Evolutionary conservation across 2,329 filamentous ascomycete genomes (phyloP).

Genomic region (Phialophora tarda): DNA sequence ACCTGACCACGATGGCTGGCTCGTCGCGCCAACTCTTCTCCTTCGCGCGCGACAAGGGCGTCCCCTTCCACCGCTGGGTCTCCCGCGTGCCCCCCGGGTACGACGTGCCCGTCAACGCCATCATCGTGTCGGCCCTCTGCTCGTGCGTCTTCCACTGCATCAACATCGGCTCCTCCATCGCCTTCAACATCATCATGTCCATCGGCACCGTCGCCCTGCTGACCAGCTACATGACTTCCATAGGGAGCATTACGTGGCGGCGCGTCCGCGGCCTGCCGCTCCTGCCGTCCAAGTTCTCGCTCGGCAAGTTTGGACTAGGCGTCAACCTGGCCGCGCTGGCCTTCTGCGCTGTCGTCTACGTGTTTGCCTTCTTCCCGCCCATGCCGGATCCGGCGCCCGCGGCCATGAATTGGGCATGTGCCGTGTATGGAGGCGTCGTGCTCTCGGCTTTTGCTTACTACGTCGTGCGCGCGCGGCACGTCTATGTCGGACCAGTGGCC

Average conservation of each 20-base stretch:
- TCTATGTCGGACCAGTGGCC: constrained; percentile 42
- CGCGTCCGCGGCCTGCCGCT: constrained; percentile 45
- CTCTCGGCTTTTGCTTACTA: constrained; percentile 40
- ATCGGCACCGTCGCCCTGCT: constrained; percentile 56
- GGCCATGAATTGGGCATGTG: constrained; percentile 42
- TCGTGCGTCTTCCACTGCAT: constrained; percentile 54
- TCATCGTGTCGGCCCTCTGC: constrained; percentile 51
- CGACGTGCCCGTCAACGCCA: constrained; percentile 50
- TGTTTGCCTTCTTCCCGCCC: constrained; percentile 42
- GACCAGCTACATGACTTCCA: constrained; percentile 57
- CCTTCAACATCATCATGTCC: constrained; percentile 60
- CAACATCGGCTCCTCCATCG: constrained; percentile 58
- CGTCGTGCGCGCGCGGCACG: constrained; percentile 34
- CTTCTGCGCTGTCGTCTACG: constrained; percentile 36
- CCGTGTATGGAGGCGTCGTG: constrained; percentile 40
- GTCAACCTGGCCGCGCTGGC: constrained; percentile 46
- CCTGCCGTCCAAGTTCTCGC: constrained; percentile 45
- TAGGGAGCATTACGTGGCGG: constrained; percentile 44
- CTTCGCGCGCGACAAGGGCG: constrained; percentile 48
- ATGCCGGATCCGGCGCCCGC: constrained; percentile 34
- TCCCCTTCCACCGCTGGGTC: constrained; percentile 43
- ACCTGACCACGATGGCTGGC: constrained; percentile 44
- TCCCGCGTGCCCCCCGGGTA: constrained; percentile 41
- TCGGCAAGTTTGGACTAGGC: constrained; percentile 47
- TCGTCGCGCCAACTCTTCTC: constrained; percentile 46